Evolutionary conservation across 108 stramenopile genomes (phyloP), one percentile per base, ranked within the genome.

Genomic region (Conticribra guillardii): DNA sequence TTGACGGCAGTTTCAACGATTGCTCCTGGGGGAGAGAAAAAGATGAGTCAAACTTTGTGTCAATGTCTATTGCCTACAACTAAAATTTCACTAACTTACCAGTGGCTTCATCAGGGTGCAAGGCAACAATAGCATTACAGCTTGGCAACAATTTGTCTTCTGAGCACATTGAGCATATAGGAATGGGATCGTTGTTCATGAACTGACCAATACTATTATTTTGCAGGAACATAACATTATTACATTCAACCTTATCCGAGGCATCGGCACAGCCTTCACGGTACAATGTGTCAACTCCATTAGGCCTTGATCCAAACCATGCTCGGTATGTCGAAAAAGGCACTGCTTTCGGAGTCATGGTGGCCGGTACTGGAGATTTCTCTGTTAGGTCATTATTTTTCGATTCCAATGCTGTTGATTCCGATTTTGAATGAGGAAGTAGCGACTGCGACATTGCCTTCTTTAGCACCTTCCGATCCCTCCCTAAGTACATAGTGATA

Each of bases 71-170:
- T n/a, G n/a, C n/a, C n/a, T n/a, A n/a, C n/a, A n/a, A n/a, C n/a
- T n/a, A n/a, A n/a, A n/a, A n/a, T n/a, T n/a, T n/a, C n/a, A n/a
- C 37, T 9, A 9, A 41, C 37, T 41, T 11, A 60, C 84, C 95
- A 4, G 95, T 93, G 8, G 95, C 95, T 68, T 96, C 90, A 55
- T 96, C 95, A 0, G 95, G 92, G 70, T 96, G 95, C 51, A 96
- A 67, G 1, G 90, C 91, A 11, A 96, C 85, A 27, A 93, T 80
- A 0, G 90, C 91, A 41, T 67, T 78, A 56, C 82, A 80, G 23
- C 62, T 60, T 21, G 34, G 44, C 4, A 86, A n/a, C 16, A 81
- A 28, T 8, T 30, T 32, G 28, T 77, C 80, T 11, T 58, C 32
- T 7, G 79, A 80, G 53, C 48, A 23, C 32, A 74, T 63, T 7